Evolutionary conservation across 805 yeast species (phyloP), one percentile per base, ranked within the genome.

Genomic region (Scheffersomyces stipitis): DNA sequence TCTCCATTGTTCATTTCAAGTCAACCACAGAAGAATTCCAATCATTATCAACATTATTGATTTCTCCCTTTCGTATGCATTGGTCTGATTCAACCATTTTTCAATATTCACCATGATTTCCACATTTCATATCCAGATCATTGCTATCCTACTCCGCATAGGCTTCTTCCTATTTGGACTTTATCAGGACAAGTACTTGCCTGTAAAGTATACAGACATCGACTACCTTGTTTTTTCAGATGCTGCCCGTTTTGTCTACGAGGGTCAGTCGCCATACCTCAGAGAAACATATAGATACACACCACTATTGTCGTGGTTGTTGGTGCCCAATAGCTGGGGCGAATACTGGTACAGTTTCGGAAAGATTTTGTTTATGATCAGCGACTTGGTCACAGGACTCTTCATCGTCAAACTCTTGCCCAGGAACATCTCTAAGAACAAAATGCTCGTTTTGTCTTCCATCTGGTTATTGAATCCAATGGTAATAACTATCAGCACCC

Each of bases 171-270:
- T 66, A 3, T 93, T 78, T 64, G 98, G 99, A 0, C 60, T 85
- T 2, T 89, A 86, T 57, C 99, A 93, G 60, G 99, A 93, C 60
- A 72, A 76, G 4, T 62, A 78, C 45, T 77, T 86, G 79, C 78
- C 79, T 8, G 84, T 90, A 14, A 83, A 84, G 44, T 93, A 88
- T 65, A 93, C 99, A 0, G 99, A 93, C 52, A 85, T 93, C 33
- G 99, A 93, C 60, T 93, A 93, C 62, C 71, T 80, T 56, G 99
- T 93, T 32, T 93, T 93, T 58, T 80, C 95, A 2, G 98, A 93
- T 66, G 98, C 99, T 6, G 80, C 97, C 2, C 63, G 69, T 26
- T 87, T 76, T 52, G 85, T 88, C 7, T 69, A 69, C 46, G 38
- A 69, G 1, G 77, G 79, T 1, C 31, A 47, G 17, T 82, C 95